Evolutionary conservation across 169 alveolate species (phyloP).

Genomic region (Cryptosporidium meleagridis): DNA sequence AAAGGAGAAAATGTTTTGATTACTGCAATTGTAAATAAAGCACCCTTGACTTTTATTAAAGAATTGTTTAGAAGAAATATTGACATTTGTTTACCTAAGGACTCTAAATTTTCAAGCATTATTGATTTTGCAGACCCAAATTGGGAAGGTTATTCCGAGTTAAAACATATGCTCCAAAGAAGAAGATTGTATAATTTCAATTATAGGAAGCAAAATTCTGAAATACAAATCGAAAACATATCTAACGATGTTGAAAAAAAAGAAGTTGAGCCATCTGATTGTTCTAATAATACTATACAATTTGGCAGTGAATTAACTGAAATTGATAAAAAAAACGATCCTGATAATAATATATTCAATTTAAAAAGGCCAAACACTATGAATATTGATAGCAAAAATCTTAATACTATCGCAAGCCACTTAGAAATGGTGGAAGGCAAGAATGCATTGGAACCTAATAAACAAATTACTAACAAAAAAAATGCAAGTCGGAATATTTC

Average conservation of each 20-base stretch:
- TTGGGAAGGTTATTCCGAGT: constrained; percentile 46
- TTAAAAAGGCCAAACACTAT: too few species aligned
- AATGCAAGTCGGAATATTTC: neutral
- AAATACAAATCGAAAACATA: neutral
- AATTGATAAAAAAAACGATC: neutral
- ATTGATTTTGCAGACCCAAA: constrained; percentile 33
- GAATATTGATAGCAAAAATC: neutral
- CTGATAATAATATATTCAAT: too few species aligned
- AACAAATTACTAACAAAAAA: neutral
- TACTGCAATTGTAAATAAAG: constrained; percentile 29
- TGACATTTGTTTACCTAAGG: constrained; percentile 21
- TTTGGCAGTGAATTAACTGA: neutral
- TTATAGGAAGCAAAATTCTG: neutral
- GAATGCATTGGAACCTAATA: neutral
- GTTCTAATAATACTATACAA: neutral
- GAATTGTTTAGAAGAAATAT: constrained; percentile 24
- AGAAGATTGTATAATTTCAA: neutral
- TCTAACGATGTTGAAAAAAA: too few species aligned
- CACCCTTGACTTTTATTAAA: constrained; percentile 2
- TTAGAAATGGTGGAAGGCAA: neutral
- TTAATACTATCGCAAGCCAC: neutral
- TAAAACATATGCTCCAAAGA: constrained; percentile 18
- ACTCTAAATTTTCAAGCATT: neutral
- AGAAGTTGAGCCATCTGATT: neutral
- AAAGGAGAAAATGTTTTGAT: constrained; percentile 36